phyloP scores from a whole-genome alignment of 1,284 basidiomycete species.

The Inonotus hispidus region DNA sequence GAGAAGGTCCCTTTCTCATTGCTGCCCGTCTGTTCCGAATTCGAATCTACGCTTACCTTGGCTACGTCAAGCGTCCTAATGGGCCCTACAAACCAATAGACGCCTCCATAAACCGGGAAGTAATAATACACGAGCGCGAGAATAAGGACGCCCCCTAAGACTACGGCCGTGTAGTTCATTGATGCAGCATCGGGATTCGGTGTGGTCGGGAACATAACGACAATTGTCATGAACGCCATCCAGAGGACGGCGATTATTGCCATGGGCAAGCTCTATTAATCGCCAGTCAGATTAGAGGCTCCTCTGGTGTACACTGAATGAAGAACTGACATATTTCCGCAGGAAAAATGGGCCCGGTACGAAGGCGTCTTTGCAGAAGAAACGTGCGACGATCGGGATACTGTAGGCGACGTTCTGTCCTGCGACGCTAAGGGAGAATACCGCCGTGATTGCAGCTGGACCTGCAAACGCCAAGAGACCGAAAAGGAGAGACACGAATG shows the following conservation, averaged over 20 bases:
- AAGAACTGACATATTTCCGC: slow-evolving; percentile 24
- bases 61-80: slow-evolving; percentile 6
- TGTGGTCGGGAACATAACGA: slow-evolving; percentile 27
- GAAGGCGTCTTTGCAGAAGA: slow-evolving; percentile 24
- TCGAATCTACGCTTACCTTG: background rate
- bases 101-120: slow-evolving; percentile 28
- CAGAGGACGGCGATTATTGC: slow-evolving; percentile 24
- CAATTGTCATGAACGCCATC: slow-evolving; percentile 27
- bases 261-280: slow-evolving; percentile 24
- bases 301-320: background rate
- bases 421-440: slow-evolving; percentile 27
- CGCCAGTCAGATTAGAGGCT: background rate
- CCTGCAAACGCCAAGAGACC: slow-evolving; percentile 30
- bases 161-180: slow-evolving; percentile 28
- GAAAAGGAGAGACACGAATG: slow-evolving; percentile 22
- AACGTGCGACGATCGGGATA: slow-evolving; percentile 28
- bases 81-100: slow-evolving; percentile 28
- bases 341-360: slow-evolving; percentile 27
- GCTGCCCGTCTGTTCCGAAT: background rate
- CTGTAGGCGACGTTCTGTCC: slow-evolving; percentile 24
- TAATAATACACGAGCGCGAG: slow-evolving; percentile 27
- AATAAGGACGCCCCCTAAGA: slow-evolving; percentile 24
- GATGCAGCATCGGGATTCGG: slow-evolving; percentile 19
- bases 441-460: slow-evolving; percentile 27
- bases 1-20: too few species aligned